Evolutionary conservation across 2,329 filamentous ascomycete species (phyloP), one percentile per base, ranked within the genome.

Genomic region (Microdochium paspali): DNA sequence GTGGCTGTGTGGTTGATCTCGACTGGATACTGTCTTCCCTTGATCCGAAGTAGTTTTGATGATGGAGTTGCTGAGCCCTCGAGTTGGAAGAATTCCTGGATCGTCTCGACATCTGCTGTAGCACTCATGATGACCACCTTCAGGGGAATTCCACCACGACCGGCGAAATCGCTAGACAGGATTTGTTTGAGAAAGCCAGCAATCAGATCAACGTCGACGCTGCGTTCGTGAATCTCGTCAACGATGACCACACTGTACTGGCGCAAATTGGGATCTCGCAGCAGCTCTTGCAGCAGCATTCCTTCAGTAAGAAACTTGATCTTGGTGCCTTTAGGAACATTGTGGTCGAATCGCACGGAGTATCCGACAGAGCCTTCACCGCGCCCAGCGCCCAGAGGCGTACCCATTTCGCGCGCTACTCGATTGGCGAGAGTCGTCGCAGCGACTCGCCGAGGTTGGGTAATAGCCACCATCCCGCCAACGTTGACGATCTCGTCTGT

Each of bases 121-220:
- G 93, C 93, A 74, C 90, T 96, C 93, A 98, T 98, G 60, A 97
- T 80, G 28, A 95, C 79, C 3, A 97, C 82, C 63, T 95, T 97
- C 48, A 98, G 69, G 1, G 86, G 83, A 25, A 85, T 70, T 4
- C 85, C 86, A 7, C 84, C 82, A 4, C 85, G 79, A 6, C 82
- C 82, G 42, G 77, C 72, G 31, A 79, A 76, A 47, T 82, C 73
- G 2, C 76, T 72, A 1, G 73, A 70, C 1, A 93, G 69, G 44
- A 97, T 78, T 51, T 86, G 84, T 60, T 87, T 87, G 51, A 98
- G 62, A 54, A 98, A 97, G 0, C 93, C 93, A 24, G 94, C 73
- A 10, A 96, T 74, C 24, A 98, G 68, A 67, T 98, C 93, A 7
- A 96, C 91, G 61, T 97, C 94, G 21, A 97, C 80, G 55, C 90